Percentiles rank a stretch among this genome's conserved stretches.
These are phyloP conservation scores for Tolypocladium amazonense DNA, from an alignment of 2,329 filamentous ascomycete species.

Conservation along the genomic window DNA sequence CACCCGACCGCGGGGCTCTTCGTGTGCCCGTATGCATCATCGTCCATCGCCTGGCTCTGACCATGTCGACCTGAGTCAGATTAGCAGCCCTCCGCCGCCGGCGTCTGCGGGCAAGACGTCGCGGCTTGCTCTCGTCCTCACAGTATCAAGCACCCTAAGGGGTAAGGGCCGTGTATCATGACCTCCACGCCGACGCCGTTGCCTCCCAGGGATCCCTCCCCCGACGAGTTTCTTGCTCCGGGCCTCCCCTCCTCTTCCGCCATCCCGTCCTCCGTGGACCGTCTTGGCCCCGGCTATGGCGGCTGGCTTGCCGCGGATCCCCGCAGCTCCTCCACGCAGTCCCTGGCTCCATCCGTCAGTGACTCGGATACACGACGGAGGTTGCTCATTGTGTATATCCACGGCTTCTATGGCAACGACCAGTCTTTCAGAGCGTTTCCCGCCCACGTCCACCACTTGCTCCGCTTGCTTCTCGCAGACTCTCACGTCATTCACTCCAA, in stretches of 20 bases:
- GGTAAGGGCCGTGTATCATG: not conserved
- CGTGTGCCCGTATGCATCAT: not conserved
- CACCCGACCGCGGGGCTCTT: not conserved
- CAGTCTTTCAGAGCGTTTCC: conserved; percentile 83
- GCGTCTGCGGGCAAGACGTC: not conserved
- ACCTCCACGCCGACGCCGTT: not conserved
- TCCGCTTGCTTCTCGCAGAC: conserved; percentile 55
- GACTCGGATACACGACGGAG: conserved; percentile 30
- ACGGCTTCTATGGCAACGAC: conserved; percentile 85
- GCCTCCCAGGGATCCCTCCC: not conserved
- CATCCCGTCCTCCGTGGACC: not conserved
- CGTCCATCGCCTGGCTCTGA: not conserved
- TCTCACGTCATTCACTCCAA: conserved; percentile 80
- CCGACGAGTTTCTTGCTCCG: not conserved
- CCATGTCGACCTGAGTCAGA: not conserved
- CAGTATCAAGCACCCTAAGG: not conserved
- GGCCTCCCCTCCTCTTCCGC: not conserved
- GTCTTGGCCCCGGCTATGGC: not conserved
- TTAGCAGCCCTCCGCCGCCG: not conserved
- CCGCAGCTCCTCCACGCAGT: conserved; percentile 38
- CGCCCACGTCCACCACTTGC: conserved; percentile 69
- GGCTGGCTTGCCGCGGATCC: conserved; percentile 25
- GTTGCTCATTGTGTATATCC: conserved; percentile 72
- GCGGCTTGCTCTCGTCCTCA: not conserved
- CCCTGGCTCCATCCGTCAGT: conserved; percentile 19